A percentile compares a stretch with the other conserved stretches of the same genome.
Evolutionary conservation across 2,329 filamentous ascomycete species (phyloP).

Genomic region (Arthrobotrys entomopaga): DNA sequence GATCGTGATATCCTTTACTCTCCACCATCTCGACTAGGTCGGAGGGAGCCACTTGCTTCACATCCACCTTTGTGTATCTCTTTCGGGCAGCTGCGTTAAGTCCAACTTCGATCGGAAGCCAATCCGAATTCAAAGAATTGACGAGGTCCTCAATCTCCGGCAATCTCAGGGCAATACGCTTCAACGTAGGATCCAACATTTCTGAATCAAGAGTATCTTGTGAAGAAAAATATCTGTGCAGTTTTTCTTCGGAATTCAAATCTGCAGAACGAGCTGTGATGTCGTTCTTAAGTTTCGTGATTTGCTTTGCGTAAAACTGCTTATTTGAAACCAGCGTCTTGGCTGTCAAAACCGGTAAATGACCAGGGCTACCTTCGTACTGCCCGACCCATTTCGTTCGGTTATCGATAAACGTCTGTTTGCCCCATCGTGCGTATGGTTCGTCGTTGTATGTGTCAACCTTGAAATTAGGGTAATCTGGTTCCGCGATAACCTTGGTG

Average conservation of each 20-base stretch:
- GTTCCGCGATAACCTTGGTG: constrained; percentile 15
- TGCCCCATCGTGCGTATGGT: constrained; percentile 30
- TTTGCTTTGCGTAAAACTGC: constrained; percentile 8
- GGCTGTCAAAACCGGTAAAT: constrained; percentile 17
- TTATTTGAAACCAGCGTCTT: constrained; percentile 15
- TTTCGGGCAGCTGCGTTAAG: constrained; percentile 10
- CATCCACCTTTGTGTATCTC: constrained; percentile 13
- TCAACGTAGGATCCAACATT: constrained; percentile 20
- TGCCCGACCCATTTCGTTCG: constrained; percentile 18
- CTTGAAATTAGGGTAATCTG: constrained; percentile 20
- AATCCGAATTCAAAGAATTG: constrained; percentile 18
- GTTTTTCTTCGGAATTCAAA: neutral
- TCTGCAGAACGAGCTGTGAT: neutral
- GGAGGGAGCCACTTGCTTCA: neutral
- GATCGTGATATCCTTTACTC: neutral
- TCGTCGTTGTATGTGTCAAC: constrained; percentile 12
- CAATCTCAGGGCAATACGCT: constrained; percentile 8
- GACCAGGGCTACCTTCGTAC: constrained; percentile 21
- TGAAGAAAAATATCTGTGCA: constrained; percentile 8
- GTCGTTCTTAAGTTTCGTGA: constrained; percentile 2
- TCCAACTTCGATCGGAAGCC: constrained; percentile 21
- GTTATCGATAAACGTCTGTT: neutral
- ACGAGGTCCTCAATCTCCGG: constrained; percentile 22
- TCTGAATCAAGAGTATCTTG: constrained; percentile 8
- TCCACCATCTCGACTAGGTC: constrained; percentile 16